Percentiles rank a stretch among this genome's conserved stretches.
Evolutionary conservation across 345 rosid species (phyloP).

Genomic region (Dimocarpus longan): DNA sequence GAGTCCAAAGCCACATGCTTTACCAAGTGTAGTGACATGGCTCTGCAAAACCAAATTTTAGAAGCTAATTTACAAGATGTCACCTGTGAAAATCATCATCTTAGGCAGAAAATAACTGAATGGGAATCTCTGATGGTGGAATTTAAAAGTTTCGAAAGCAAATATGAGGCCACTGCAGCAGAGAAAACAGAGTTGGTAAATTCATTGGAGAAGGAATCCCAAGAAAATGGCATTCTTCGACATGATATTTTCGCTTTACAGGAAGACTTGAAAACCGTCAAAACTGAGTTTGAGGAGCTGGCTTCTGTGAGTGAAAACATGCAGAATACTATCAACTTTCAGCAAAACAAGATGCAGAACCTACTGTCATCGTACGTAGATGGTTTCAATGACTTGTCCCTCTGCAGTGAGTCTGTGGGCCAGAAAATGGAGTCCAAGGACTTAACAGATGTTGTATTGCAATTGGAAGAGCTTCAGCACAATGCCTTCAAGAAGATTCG

Average conservation of each 20-base stretch:
- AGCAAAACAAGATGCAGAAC: slow-evolving; percentile 49
- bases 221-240: slow-evolving; percentile 56
- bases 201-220: slow-evolving; percentile 58
- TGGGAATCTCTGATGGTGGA: slow-evolving; percentile 63
- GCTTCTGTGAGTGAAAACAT: slow-evolving; percentile 49
- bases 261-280: slow-evolving; percentile 53
- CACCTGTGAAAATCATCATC: slow-evolving; percentile 59
- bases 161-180: slow-evolving; percentile 53
- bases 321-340: slow-evolving; percentile 41
- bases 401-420: slow-evolving; percentile 32
- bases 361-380: slow-evolving; percentile 48
- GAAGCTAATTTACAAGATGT: slow-evolving; percentile 54
- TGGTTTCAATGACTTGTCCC: slow-evolving; percentile 37
- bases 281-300: slow-evolving; percentile 48
- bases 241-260: slow-evolving; percentile 45
- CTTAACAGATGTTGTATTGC: slow-evolving; percentile 35
- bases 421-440: slow-evolving; percentile 49
- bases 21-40: slow-evolving; percentile 62
- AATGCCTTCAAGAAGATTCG: slow-evolving; percentile 47
- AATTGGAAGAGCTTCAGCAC: slow-evolving; percentile 58
- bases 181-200: slow-evolving; percentile 67
- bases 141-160: slow-evolving; percentile 49
- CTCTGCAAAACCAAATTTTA: slow-evolving; percentile 57
- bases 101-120: slow-evolving; percentile 67
- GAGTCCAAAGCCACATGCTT: slow-evolving; percentile 57